phyloP scores from a whole-genome alignment of 2,329 filamentous ascomycete genomes.

The Monosporascus sp. region DNA sequence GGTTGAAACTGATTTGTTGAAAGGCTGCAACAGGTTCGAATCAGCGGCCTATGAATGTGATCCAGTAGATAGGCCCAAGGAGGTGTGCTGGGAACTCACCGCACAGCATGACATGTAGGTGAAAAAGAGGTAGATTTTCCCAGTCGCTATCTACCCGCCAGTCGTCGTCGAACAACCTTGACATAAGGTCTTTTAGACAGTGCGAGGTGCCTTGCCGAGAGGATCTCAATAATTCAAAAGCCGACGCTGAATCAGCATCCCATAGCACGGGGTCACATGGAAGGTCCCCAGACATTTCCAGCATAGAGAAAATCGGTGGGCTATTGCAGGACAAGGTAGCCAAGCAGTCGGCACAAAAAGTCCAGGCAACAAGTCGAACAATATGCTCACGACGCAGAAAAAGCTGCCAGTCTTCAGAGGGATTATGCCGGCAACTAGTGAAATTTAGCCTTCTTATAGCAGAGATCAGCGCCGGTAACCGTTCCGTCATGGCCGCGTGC shows the following conservation, averaged over 20 bases:
- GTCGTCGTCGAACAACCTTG: not conserved
- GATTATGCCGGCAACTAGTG: not conserved
- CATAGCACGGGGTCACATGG: slow-evolving; percentile 1
- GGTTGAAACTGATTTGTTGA: not conserved
- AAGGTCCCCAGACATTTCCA: slow-evolving; percentile 7
- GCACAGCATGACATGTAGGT: not conserved
- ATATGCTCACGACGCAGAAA: slow-evolving; percentile 2
- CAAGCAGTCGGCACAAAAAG: slow-evolving; percentile 2
- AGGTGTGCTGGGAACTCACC: not conserved
- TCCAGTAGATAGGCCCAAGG: not conserved
- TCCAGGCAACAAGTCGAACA: slow-evolving; percentile 6
- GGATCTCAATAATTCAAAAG: not conserved
- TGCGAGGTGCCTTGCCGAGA: not conserved
- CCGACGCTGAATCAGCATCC: not conserved
- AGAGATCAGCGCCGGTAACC: slow-evolving; percentile 1
- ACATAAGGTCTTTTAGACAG: not conserved
- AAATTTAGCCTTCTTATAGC: slow-evolving; percentile 1
- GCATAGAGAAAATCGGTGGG: slow-evolving; percentile 1
- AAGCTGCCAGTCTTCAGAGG: slow-evolving; percentile 1
- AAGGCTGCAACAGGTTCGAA: not conserved
- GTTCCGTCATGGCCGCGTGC: not conserved
- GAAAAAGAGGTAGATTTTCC: not conserved
- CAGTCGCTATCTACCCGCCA: not conserved
- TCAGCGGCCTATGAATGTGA: not conserved
- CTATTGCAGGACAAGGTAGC: slow-evolving; percentile 5